Evolutionary conservation across 1,284 basidiomycete species (phyloP), one percentile per base, ranked within the genome.

Genomic region (Jaminaea rosea): DNA sequence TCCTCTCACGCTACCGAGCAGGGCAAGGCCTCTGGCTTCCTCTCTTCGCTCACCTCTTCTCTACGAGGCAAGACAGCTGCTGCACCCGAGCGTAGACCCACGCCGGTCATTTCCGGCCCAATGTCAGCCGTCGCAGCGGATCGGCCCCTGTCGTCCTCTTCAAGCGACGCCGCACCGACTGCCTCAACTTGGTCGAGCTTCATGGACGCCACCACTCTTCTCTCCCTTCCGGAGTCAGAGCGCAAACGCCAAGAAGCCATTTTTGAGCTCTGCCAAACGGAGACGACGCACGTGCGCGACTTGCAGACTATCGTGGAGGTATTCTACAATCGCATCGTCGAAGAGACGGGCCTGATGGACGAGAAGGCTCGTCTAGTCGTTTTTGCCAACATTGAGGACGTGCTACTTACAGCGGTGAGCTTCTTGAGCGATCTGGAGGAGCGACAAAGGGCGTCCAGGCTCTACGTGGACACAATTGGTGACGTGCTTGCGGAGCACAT

Each of bases 301-400:
- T 73, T 94, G 41, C 91, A 94, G 70, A 80, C 92, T 19, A 84
- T 91, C 53, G 87, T 94, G 13, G 86, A 88, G 80, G 78, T 86
- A 13, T 97, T 93, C 76, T 94, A 91, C 76, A 83, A 83, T 1
- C 82, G 81, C 55, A 78, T 94, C 75, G n/a, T n/a, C n/a, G 76
- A 92, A 44, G 44, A 39, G 34, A 17, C 47, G 10, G 76, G 80
- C 0, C 68, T 87, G 21, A 77, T 96, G n/a, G 84, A 86, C 13
- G 78, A 80, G 49, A 88, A 88, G 69, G 87, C 86, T 2, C 79
- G 84, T 15, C 83, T 81, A 0, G 86, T 86, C 44, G 84, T 97
- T 27, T 97, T 97, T 69, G 87, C 87, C 13, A 96, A 96, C 64
- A 80, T 96, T 26, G 91, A 96, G 68, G 89, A 92, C 47, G 66